phyloP scores from a whole-genome alignment of 2,329 filamentous ascomycete species.

The Xylaria sp. region DNA sequence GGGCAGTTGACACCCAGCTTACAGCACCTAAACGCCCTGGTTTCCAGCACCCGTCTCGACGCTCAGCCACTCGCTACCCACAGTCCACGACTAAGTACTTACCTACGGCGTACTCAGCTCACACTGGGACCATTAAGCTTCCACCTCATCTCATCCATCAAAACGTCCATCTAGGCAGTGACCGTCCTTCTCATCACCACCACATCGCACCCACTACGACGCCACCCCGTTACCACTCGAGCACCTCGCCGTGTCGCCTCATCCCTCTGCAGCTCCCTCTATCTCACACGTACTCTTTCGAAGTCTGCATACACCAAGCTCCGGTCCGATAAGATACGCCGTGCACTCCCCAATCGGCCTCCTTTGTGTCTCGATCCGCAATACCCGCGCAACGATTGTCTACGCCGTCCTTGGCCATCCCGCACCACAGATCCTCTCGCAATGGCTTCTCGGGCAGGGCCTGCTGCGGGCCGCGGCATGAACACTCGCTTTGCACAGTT shows the following conservation, averaged over 20 bases:
- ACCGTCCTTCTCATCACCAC: constrained; percentile 31
- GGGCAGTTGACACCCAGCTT: background rate
- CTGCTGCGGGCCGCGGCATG: constrained; percentile 69
- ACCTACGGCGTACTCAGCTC: constrained; percentile 27
- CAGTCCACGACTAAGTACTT: constrained; percentile 6
- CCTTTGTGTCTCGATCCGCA: constrained; percentile 37
- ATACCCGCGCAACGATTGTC: constrained; percentile 33
- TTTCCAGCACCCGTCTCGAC: constrained; percentile 12
- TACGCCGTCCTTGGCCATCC: constrained; percentile 21
- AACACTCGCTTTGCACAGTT: constrained; percentile 97
- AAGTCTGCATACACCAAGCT: constrained; percentile 20
- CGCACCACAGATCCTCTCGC: constrained; percentile 47
- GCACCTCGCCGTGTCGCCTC: constrained; percentile 17
- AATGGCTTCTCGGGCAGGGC: constrained; percentile 87
- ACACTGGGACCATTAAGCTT: constrained; percentile 32
- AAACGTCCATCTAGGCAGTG: constrained; percentile 36
- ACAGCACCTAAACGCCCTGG: constrained; percentile 9
- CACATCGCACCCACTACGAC: constrained; percentile 29
- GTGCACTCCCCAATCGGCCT: constrained; percentile 29
- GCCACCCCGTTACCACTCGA: constrained; percentile 25
- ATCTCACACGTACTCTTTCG: constrained; percentile 15
- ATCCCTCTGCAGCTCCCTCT: background rate
- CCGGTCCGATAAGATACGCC: constrained; percentile 44
- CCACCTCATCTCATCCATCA: constrained; percentile 40
- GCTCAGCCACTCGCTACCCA: constrained; percentile 33